Evolutionary conservation across 495 filamentous ascomycete genomes (phyloP).

Genomic region (Trichoderma virens): DNA sequence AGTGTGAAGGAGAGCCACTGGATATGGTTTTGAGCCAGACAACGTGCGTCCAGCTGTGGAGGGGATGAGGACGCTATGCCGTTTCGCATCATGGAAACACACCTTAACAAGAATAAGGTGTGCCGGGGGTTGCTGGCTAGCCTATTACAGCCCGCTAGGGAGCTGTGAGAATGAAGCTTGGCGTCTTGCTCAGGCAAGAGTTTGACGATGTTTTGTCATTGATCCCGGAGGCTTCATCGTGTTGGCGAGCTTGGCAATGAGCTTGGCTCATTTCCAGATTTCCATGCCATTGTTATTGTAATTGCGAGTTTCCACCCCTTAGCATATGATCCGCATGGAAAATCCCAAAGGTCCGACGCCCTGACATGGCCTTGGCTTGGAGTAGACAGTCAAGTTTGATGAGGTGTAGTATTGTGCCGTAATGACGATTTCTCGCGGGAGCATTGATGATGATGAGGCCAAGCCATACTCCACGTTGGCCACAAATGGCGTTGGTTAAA

Average conservation of each 20-base stretch:
- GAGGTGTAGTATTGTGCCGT: no score
- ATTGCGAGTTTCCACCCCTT: constrained; percentile 1
- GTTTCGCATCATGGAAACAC: neutral
- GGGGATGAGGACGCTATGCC: neutral
- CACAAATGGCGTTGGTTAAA: no score
- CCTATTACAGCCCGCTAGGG: neutral
- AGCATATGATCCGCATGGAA: neutral
- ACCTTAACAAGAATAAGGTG: constrained; percentile 4
- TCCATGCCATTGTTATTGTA: neutral
- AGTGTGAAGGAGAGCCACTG: neutral
- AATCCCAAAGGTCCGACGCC: neutral
- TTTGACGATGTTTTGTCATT: neutral
- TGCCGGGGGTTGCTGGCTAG: neutral
- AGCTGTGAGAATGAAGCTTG: neutral
- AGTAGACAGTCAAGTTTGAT: no score
- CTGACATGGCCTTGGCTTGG: neutral
- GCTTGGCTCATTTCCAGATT: neutral
- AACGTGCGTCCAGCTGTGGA: neutral
- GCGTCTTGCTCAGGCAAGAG: neutral
- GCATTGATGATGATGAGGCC: no score
- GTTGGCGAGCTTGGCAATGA: neutral
- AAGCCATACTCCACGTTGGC: no score
- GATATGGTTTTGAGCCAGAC: neutral
- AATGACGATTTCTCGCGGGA: no score
- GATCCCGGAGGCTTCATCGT: neutral